Evolutionary conservation across 1,284 basidiomycete genomes (phyloP), one percentile per base, ranked within the genome.

Genomic region (Mycena sp.): DNA sequence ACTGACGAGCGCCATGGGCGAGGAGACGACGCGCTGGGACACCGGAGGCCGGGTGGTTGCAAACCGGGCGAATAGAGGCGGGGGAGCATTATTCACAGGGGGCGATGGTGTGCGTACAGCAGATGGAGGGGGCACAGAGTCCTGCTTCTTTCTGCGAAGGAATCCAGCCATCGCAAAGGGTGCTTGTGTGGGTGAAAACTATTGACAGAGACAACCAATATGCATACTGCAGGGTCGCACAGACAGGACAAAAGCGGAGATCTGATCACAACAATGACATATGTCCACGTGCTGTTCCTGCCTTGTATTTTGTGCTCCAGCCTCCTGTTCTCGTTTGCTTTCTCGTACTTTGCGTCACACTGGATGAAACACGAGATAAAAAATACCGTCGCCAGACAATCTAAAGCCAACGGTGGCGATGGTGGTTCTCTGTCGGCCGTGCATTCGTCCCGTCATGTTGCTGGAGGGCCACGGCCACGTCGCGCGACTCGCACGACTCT

Each of bases 61-160:
- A 40, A 65, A 68, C 21, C 67, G 67, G 44, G 67, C 57, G 52
- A 63, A 68, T 40, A 68, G 50, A 12, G 67, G 67, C 3, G 67
- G 29, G 9, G 59, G 50, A 14, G 45, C 38, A 16, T 32, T 14
- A 19, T 56, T 55, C 26, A 50, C 35, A 45, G 48, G 54, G 44
- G 63, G 28, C 14, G 61, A 54, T 9, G 59, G 46, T 10, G 52
- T n/a, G n/a, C n/a, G n/a, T n/a, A n/a, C n/a, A n/a, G n/a, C 26
- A 25, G 55, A 17, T 30, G 61, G 54, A 26, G 43, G 14, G 14
- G 59, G 51, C 21, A 12, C 63, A 25, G 51, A 38, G 45, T 66
- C 60, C 26, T 37, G 49, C 40, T 58, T 64, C 63, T 68, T 68
- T 52, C 60, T 67, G 66, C 66, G 66, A 43, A 67, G 66, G 57